phyloP scores from a whole-genome alignment of 768 basidiomycete species.

The Hygrocybe punicea region DNA sequence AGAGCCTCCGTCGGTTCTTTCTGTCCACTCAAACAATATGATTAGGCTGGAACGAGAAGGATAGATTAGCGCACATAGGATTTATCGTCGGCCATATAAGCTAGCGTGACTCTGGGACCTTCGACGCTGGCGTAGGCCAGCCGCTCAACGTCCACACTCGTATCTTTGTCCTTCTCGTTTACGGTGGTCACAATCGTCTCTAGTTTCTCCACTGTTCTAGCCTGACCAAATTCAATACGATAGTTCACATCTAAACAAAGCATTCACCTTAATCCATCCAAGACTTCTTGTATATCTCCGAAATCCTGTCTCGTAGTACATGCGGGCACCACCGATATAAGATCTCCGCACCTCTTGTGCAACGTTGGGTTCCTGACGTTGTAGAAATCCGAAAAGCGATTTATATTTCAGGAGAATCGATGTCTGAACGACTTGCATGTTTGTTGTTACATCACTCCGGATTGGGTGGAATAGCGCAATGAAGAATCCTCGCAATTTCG shows the following conservation, averaged over 20 bases:
- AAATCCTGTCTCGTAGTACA: conserved; percentile 96
- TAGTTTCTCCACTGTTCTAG: conserved; percentile 65
- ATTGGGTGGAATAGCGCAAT: conserved; percentile 80
- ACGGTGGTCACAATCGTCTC: conserved; percentile 54
- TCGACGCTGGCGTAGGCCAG: conserved; percentile 69
- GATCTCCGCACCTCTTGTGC: conserved; percentile 86
- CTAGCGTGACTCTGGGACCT: conserved; percentile 74
- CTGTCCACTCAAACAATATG: conserved; percentile 35
- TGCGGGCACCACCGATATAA: conserved; percentile 76
- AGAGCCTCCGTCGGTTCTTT: conserved; percentile 82
- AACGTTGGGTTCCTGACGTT: conserved; percentile 74
- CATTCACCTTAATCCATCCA: conserved; percentile 66
- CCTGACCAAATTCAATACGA: conserved; percentile 38
- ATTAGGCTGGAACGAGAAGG: conserved; percentile 8
- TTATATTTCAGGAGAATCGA: conserved; percentile 81
- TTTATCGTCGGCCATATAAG: conserved; percentile 89
- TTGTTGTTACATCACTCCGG: conserved; percentile 77
- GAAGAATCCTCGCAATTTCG: conserved; percentile 85
- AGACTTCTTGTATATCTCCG: conserved; percentile 83
- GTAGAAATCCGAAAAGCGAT: conserved; percentile 78
- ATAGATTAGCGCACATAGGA: conserved; percentile 63
- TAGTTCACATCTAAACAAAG: not conserved
- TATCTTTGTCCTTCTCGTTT: conserved; percentile 39
- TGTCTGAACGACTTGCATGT: conserved; percentile 90
- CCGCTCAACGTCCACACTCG: conserved; percentile 48